Evolutionary conservation across 768 basidiomycete genomes (phyloP).

Genomic region (Butyriboletus loyo): DNA sequence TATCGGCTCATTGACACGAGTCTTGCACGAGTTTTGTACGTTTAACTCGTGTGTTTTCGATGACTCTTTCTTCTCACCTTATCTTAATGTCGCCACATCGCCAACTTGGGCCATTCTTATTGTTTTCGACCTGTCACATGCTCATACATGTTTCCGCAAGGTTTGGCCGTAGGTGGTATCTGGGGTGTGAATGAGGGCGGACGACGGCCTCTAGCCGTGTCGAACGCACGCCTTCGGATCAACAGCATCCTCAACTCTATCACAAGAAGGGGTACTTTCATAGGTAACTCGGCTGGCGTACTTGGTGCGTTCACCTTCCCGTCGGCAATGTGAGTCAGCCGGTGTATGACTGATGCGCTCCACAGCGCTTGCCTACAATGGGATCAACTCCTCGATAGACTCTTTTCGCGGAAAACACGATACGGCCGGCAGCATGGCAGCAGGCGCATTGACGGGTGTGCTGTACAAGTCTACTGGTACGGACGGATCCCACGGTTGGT

Average conservation of each 20-base stretch:
- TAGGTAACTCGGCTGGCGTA: slow-evolving; percentile 98
- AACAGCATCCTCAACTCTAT: slow-evolving; percentile 97
- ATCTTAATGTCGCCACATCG: slow-evolving; percentile 53
- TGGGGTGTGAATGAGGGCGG: slow-evolving; percentile 98
- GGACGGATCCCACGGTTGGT: slow-evolving; percentile 35
- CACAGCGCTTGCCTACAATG: slow-evolving; percentile 93
- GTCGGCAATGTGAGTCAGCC: slow-evolving; percentile 24
- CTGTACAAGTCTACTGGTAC: slow-evolving; percentile 93
- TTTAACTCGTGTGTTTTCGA: slow-evolving; percentile 46
- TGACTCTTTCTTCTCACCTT: slow-evolving; percentile 60
- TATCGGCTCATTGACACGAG: slow-evolving; percentile 48
- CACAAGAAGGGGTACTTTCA: slow-evolving; percentile 94
- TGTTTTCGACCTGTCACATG: slow-evolving; percentile 80
- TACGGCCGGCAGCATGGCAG: slow-evolving; percentile 84
- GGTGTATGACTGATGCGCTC: slow-evolving; percentile 37
- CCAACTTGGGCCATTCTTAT: slow-evolving; percentile 69
- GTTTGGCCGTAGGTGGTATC: slow-evolving; percentile 89
- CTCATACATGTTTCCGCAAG: slow-evolving; percentile 63
- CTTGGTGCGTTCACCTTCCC: slow-evolving; percentile 67
- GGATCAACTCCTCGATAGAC: slow-evolving; percentile 93
- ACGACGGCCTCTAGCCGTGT: slow-evolving; percentile 79
- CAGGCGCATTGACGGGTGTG: slow-evolving; percentile 86
- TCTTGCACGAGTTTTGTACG: slow-evolving; percentile 46
- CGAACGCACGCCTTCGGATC: slow-evolving; percentile 84
- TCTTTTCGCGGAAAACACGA: slow-evolving; percentile 88